These are phyloP conservation scores for Talaromyces islandicus DNA, from an alignment of 2,329 filamentous ascomycete genomes.

Conservation along the genomic window DNA sequence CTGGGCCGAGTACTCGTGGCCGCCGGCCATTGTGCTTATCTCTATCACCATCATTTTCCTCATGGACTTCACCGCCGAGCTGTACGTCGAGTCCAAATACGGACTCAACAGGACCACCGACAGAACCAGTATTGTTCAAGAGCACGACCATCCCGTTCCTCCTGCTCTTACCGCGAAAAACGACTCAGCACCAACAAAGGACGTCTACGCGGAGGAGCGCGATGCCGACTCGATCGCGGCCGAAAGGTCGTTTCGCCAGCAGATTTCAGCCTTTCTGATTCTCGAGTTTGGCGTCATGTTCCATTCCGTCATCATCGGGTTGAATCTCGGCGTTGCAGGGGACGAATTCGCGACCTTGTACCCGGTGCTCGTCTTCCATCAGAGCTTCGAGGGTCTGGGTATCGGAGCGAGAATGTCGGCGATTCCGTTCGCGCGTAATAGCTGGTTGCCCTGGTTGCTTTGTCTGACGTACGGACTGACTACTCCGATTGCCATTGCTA, in stretches of 20 bases:
- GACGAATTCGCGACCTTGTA: constrained; percentile 54
- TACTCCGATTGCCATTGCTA: constrained; percentile 46
- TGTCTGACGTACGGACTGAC: constrained; percentile 47
- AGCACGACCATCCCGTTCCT: constrained; percentile 5
- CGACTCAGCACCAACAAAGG: neutral
- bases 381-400: constrained; percentile 59
- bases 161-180: neutral
- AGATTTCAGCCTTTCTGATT: constrained; percentile 37
- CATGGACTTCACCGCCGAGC: constrained; percentile 46
- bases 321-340: constrained; percentile 56
- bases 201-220: neutral
- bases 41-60: constrained; percentile 48
- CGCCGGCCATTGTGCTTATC: constrained; percentile 45
- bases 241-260: constrained; percentile 28
- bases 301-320: constrained; percentile 59
- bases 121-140: constrained; percentile 12
- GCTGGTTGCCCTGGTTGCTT: constrained; percentile 46
- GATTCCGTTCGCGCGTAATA: constrained; percentile 45
- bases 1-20: constrained; percentile 50
- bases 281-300: constrained; percentile 59
- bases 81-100: constrained; percentile 47
- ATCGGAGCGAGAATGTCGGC: constrained; percentile 56
- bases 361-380: constrained; percentile 58
- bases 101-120: constrained; percentile 23
- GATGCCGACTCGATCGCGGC: constrained; percentile 7